Conservation (phyloP, 768 basidiomycete genomes). For the Lyophyllum shimeji region DNA sequence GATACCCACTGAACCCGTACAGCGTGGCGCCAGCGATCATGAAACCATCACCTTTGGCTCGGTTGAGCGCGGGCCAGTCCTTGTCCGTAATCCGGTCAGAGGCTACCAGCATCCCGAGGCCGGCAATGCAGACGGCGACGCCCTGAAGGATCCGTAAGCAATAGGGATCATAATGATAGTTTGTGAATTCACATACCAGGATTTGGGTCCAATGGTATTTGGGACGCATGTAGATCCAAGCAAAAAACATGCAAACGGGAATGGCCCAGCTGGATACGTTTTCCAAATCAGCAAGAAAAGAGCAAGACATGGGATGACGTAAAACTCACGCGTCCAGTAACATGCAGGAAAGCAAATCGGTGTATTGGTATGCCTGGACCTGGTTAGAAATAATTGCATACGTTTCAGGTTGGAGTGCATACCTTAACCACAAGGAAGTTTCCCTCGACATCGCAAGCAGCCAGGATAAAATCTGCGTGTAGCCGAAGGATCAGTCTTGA, state of each 20-base stretch:
- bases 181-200: conserved; percentile 42
- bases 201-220: conserved; percentile 84
- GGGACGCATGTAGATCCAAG: conserved; percentile 79
- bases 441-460: conserved; percentile 81
- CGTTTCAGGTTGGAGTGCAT: conserved; percentile 1
- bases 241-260: conserved; percentile 81
- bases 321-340: conserved; percentile 76
- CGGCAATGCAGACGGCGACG: conserved; percentile 67
- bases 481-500: not conserved
- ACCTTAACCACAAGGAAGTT: conserved; percentile 86
- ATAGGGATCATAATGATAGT: not conserved
- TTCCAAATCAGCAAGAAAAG: not conserved
- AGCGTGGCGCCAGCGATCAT: conserved; percentile 86
- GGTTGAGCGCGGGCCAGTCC: conserved; percentile 61
- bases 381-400: not conserved
- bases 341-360: conserved; percentile 86
- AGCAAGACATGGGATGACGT: not conserved
- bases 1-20: conserved; percentile 77
- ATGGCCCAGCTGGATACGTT: conserved; percentile 70
- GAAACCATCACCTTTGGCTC: conserved; percentile 80
- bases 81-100: conserved; percentile 80
- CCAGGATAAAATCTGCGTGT: conserved; percentile 68
- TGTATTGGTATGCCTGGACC: conserved; percentile 76
- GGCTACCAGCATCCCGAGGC: conserved; percentile 76
- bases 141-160: conserved; percentile 42